Evolutionary conservation across 345 rosid species (phyloP), one percentile per base, ranked within the genome.

Genomic region (Pistacia atlantica): DNA sequence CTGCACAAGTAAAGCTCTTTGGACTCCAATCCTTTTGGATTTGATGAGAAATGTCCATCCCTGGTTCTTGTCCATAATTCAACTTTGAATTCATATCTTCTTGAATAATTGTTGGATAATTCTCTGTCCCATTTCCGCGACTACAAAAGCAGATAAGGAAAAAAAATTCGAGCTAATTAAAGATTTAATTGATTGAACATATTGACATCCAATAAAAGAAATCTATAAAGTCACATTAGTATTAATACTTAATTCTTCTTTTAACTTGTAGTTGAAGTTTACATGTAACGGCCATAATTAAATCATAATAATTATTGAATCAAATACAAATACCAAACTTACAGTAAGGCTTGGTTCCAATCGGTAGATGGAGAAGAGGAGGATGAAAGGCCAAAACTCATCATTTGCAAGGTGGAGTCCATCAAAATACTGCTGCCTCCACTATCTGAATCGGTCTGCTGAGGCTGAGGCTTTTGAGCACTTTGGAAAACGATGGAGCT

Each of bases 311-410:
- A 22, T 5, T 11, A 66, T 66, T 5, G 71, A 45, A 67, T 20
- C 10, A 45, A 48, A 56, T 38, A 71, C 17, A 49, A 11, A 48
- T 11, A 64, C 25, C 6, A 49, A 64, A 80, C 95, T 89, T 84
- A 93, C 96, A 82, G 38, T 14, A 84, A 83, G 28, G 82, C 71
- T 20, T 83, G 93, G 81, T 69, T 87, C 89, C 89, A 88, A 38
- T 85, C 87, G 0, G 85, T 77, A 0, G 82, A 75, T 0, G 80
- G 55, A 0, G 87, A 69, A 9, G 83, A 31, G 1, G 87, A 64
- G 1, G 86, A 77, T 0, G 87, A 83, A 72, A 83, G 74, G 17
- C 84, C 84, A 22, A 77, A 87, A 14, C 80, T 82, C 84, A 78
- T 82, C 82, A 80, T 74, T 74, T 83, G 89, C 75, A 89, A 77